A percentile compares a stretch with the other conserved stretches of the same genome.
Evolutionary conservation across 2,329 filamentous ascomycete genomes (phyloP).

Genomic region (Trichophyton benhamiae): DNA sequence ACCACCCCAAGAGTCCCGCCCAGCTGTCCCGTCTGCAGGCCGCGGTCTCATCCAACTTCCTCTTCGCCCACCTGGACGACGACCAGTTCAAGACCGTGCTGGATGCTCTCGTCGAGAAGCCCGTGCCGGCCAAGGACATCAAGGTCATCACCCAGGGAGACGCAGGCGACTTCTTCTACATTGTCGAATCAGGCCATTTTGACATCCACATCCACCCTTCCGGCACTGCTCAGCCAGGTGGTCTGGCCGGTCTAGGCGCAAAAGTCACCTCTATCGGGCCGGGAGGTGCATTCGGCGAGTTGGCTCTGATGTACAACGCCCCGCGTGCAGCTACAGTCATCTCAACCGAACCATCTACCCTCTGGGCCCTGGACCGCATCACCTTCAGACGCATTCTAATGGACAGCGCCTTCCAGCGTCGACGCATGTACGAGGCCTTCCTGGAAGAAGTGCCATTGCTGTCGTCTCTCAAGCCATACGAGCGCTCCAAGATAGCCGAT

Average conservation of each 20-base stretch:
- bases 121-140: constrained; percentile 79
- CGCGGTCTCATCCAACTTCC: constrained; percentile 78
- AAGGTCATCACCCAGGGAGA: constrained; percentile 94
- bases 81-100: constrained; percentile 81
- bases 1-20: constrained; percentile 68
- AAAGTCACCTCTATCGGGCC: constrained; percentile 72
- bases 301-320: constrained; percentile 97
- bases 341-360: constrained; percentile 65
- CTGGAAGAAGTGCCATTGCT: constrained; percentile 86
- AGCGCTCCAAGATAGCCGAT: constrained; percentile 94
- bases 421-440: constrained; percentile 95
- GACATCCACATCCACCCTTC: constrained; percentile 77
- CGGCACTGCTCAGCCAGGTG: constrained; percentile 65
- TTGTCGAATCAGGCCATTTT: constrained; percentile 82
- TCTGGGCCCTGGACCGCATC: constrained; percentile 90
- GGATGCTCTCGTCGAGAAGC: constrained; percentile 84
- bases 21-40: constrained; percentile 67
- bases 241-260: constrained; percentile 61
- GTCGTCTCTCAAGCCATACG: constrained; percentile 71
- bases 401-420: constrained; percentile 91
- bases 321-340: constrained; percentile 89
- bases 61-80: constrained; percentile 89
- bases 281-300: constrained; percentile 88
- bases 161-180: constrained; percentile 93
- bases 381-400: constrained; percentile 97